Evolutionary conservation across 2,329 filamentous ascomycete species (phyloP), one percentile per base, ranked within the genome.

Genomic region (Metarhizium sp.): DNA sequence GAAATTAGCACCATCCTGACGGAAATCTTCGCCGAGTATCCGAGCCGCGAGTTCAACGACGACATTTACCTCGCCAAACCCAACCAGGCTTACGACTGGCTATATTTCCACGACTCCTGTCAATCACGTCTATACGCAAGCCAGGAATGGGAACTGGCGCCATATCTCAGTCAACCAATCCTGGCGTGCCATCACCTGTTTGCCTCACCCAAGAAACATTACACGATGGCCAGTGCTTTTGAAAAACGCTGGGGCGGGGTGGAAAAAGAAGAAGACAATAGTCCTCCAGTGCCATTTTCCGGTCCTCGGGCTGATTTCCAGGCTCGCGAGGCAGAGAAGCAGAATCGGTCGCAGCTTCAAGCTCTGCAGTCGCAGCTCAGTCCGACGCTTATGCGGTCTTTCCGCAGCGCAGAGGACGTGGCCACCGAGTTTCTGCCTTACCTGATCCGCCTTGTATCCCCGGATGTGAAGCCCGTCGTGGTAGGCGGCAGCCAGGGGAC

Each of bases 141-240:
- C 57, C 92, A 96, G 68, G 92, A 95, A 55, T 99, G 94, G 88
- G 94, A 99, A 69, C 75, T 99, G 16, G 82, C 81, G 0, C 86
- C 90, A 0, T 99, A 99, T 68, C 80, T 97, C 51, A 89, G 86
- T 63, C 88, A 94, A 61, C 86, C 92, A 0, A 81, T 94, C 16
- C 80, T 97, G 2, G 94, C 90, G 3, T 96, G 95, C 66, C 95
- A 99, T 67, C 79, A 90, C 65, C 79, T 99, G 13, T 99, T 99
- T 66, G 89, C 92, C 3, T 87, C 88, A 0, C 82, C 86, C 30
- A 78, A 78, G 40, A 78, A 78, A 55, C 76, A 76, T 63, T 52
- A 71, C 59, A 63, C 69, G 51, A 70, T 67, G 58, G 62, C 69
- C 45, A 70, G 69, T 56, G 68, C 67, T 40, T 75, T 74, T 55